A percentile compares a stretch with the other conserved stretches of the same genome.
Evolutionary conservation across 2,329 filamentous ascomycete genomes (phyloP).

Genomic region (Hymenoscyphus infarciens): DNA sequence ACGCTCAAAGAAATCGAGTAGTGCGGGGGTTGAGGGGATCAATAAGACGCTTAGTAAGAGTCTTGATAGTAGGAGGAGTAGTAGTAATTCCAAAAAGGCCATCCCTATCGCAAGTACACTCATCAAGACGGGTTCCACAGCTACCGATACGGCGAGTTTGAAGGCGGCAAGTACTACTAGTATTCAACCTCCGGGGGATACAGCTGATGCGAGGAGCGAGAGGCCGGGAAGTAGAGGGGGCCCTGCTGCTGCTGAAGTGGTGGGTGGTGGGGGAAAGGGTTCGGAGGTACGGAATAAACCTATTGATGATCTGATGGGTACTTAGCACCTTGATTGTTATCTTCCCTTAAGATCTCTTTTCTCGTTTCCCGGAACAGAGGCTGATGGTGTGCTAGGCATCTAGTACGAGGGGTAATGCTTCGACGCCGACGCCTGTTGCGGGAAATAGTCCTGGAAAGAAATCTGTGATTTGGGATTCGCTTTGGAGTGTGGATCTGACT

Average conservation of each 20-base stretch:
- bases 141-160: slow-evolving; percentile 27
- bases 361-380: neutral
- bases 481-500: slow-evolving; percentile 59
- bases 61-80: slow-evolving; percentile 86
- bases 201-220: slow-evolving; percentile 24
- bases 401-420: neutral
- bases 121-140: slow-evolving; percentile 24
- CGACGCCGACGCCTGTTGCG: slow-evolving; percentile 13
- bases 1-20: slow-evolving; percentile 40
- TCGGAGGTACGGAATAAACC: slow-evolving; percentile 29
- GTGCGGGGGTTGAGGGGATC: slow-evolving; percentile 63
- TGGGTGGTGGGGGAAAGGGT: neutral
- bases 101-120: slow-evolving; percentile 40
- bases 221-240: slow-evolving; percentile 17
- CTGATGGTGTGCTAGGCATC: neutral
- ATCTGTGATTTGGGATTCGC: slow-evolving; percentile 58
- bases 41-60: slow-evolving; percentile 81
- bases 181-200: slow-evolving; percentile 20
- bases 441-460: slow-evolving; percentile 40
- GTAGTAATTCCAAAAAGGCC: slow-evolving; percentile 78
- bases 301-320: slow-evolving; percentile 32
- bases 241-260: neutral
- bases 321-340: slow-evolving; percentile 16
- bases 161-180: slow-evolving; percentile 24
- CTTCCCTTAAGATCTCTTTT: neutral